These are phyloP conservation scores for Solanum ossicruentum DNA, from an alignment of 257 asterid genomes.

Conservation along the genomic window DNA sequence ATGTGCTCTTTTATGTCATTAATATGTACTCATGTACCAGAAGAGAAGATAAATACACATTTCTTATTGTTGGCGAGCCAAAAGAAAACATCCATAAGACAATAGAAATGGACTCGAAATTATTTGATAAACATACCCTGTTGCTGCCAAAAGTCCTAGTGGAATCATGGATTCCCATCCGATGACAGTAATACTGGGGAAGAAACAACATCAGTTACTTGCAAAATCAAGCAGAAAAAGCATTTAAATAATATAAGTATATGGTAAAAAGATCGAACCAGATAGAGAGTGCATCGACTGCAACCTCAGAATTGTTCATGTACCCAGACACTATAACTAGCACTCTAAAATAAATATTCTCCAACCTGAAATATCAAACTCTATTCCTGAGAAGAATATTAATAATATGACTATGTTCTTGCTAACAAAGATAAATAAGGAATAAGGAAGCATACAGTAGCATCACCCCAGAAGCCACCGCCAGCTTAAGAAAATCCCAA, in stretches of 20 bases:
- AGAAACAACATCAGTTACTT: neutral
- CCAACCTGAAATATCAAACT: conserved; percentile 33
- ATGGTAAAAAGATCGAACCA: conserved; percentile 19
- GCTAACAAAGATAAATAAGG: neutral
- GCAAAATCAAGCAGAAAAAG: neutral
- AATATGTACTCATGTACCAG: neutral
- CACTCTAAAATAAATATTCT: conserved; percentile 43
- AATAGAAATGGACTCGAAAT: neutral
- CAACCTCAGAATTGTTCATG: conserved; percentile 33
- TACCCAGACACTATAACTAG: conserved; percentile 34
- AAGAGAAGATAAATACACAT: neutral
- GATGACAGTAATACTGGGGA: conserved; percentile 32
- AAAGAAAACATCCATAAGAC: neutral
- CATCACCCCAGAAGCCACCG: conserved; percentile 57
- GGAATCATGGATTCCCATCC: conserved; percentile 65
- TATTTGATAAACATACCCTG: conserved; percentile 29
- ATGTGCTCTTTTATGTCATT: neutral
- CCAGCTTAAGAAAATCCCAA: conserved; percentile 42
- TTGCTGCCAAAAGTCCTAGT: conserved; percentile 54
- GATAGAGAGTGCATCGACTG: conserved; percentile 55
- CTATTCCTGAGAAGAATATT: neutral
- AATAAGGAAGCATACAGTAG: conserved; percentile 23
- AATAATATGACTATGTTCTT: neutral
- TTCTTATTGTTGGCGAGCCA: neutral
- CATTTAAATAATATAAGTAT: neutral